Base-by-base conservation (phyloP, 768 basidiomycete species). In the Mycena filopes region DNA sequence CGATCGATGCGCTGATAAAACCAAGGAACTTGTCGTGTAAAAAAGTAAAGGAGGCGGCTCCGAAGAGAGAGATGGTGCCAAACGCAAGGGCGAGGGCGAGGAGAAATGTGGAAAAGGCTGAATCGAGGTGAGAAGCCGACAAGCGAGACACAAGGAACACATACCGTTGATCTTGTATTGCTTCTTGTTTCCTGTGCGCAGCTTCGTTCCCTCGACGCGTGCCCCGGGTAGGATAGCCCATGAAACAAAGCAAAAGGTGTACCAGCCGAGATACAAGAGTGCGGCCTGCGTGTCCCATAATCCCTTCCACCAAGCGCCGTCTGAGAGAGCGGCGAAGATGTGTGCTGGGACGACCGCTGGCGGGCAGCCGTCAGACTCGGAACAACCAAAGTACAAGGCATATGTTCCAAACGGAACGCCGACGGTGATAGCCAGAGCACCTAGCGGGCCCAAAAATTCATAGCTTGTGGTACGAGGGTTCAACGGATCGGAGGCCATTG, bases 121-220 rank as follows among this genome's bases (percentile, higher is more conserved):
- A 10, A 10, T 5, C 20, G 41, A 23, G 41, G 41, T 53, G 43
- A 29, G 31, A 45, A 48, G 61, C n/a, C 29, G 20, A 36, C 15
- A 36, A 15, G 36, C 5, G 2, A 31, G 36, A 46, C 40, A 61
- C 26, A 60, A 33, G 13, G 46, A 15, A 36, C 25, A 29, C 60
- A 10, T 73, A 96, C 96, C 96, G 80, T 99, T 99, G 65, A 98
- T 95, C 80, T 94, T 98, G 84, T 99, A 99, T 64, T 83, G 79
- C 75, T 92, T 90, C 72, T 84, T 89, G 57, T 81, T 82, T 0
- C 96, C 96, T 45, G 88, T 89, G 47, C 98, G 85, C 71, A 97
- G 76, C 8, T 81, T 80, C 26, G 81, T 86, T 25, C 95, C 95
- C 48, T 91, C 81, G 7, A 94, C 82, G 80, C 82, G 82, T 63